Percentiles rank a stretch among this genome's conserved stretches.
Evolutionary conservation across 2,329 filamentous ascomycete species (phyloP).

Genomic region (Xylariaceae sp.): DNA sequence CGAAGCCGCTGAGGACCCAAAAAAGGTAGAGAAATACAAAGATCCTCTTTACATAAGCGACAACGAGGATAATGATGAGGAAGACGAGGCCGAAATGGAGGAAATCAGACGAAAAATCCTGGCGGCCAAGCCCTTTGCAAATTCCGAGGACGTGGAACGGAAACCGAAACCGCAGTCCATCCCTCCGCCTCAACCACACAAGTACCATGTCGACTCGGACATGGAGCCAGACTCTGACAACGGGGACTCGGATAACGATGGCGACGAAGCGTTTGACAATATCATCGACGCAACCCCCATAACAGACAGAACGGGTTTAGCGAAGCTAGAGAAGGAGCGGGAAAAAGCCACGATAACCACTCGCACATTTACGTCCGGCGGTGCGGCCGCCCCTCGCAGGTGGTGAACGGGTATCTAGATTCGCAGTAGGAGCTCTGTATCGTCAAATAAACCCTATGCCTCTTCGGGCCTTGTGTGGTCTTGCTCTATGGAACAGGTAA

Average conservation of each 20-base stretch:
- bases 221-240: conserved; percentile 70
- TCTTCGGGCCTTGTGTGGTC: not conserved
- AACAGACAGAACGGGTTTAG: conserved; percentile 74
- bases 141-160: conserved; percentile 43
- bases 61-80: conserved; percentile 68
- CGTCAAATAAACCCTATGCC: not conserved
- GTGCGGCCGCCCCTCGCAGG: conserved; percentile 46
- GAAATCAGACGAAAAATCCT: conserved; percentile 87
- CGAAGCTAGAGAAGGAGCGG: conserved; percentile 54
- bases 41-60: conserved; percentile 77
- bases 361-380: conserved; percentile 49
- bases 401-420: conserved; percentile 34
- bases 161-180: conserved; percentile 63
- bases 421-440: conserved; percentile 1
- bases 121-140: conserved; percentile 81
- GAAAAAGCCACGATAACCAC: conserved; percentile 45
- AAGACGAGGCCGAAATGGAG: conserved; percentile 76
- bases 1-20: conserved; percentile 33
- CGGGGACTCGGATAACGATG: conserved; percentile 46
- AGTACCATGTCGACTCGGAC: conserved; percentile 57
- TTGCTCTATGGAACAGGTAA: conserved; percentile 2
- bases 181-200: conserved; percentile 49
- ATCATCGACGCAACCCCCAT: conserved; percentile 90
- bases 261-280: conserved; percentile 68
- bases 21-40: conserved; percentile 45